phyloP scores from a whole-genome alignment of 805 yeast species.

The Cyberlindnera samutprakarnensis region DNA sequence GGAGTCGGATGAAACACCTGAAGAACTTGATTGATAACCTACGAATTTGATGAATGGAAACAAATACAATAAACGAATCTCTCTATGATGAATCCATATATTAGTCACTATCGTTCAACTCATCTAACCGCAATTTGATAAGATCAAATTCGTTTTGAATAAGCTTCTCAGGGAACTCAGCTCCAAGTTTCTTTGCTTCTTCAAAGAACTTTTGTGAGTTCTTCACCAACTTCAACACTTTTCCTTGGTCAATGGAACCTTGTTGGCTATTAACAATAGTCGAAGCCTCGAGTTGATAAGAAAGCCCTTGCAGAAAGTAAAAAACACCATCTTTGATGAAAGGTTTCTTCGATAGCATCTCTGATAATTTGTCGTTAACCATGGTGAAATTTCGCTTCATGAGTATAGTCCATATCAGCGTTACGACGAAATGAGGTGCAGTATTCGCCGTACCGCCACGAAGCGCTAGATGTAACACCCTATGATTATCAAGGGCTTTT shows the following conservation, averaged over 20 bases:
- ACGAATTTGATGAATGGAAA: too few relatives aligned
- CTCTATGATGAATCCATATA: too few relatives aligned
- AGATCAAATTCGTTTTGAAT: slow-evolving; percentile 10
- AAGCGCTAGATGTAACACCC: slow-evolving; percentile 6
- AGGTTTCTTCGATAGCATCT: slow-evolving; percentile 11
- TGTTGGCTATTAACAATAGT: too few relatives aligned
- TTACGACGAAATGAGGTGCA: slow-evolving; percentile 9
- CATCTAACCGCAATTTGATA: slow-evolving; percentile 7
- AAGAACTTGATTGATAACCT: too few relatives aligned
- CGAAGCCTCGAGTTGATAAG: slow-evolving; percentile 20
- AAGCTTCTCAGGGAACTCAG: slow-evolving; percentile 14
- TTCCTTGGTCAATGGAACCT: not conserved
- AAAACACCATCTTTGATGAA: slow-evolving; percentile 18
- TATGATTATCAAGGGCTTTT: not conserved
- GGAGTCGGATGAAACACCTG: too few relatives aligned
- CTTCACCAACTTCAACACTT: slow-evolving; percentile 8
- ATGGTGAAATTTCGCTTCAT: slow-evolving; percentile 12
- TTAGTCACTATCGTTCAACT: too few relatives aligned
- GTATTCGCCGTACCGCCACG: slow-evolving; percentile 9
- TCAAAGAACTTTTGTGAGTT: slow-evolving; percentile 9
- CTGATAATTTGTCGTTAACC: slow-evolving; percentile 15
- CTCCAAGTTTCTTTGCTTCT: slow-evolving; percentile 10
- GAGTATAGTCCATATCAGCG: slow-evolving; percentile 16
- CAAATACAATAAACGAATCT: too few relatives aligned
- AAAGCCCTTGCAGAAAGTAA: slow-evolving; percentile 19